Evolutionary conservation across 768 basidiomycete genomes (phyloP), one percentile per base, ranked within the genome.

Genomic region (Suillus plorans): DNA sequence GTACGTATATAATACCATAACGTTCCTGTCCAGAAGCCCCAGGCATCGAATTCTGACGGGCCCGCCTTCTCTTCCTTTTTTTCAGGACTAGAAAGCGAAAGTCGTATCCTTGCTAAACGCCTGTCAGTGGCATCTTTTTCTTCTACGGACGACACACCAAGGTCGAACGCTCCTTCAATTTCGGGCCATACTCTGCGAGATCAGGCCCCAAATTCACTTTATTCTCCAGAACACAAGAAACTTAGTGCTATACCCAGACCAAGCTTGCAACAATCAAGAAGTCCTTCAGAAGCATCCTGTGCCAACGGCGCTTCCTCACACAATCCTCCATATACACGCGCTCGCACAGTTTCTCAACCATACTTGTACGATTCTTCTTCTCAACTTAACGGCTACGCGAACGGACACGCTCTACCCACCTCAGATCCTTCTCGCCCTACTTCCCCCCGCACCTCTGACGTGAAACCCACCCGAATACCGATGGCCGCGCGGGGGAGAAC

Each of bases 61-160:
- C 14, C 9, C 12, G 4, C 5, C 52, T 60, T 34, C 59, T 49
- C 44, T 60, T 63, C 53, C 18, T 47, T 47, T 65, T 61, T 65
- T 65, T 16, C 70, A 95, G 93, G 93, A 63, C 85, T 95, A 22
- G 87, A 94, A 77, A 84, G 80, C 66, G 93, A 95, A 79, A 92
- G 91, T 70, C 84, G 88, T 44, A 86, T 86, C n/a, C 81, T 95
- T 61, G 80, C 91, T 39, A 88, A 85, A 67, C 88, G 92, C 66
- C 85, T 94, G 74, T 93, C 92, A 42, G 85, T 88, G 65, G 82
- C 89, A 34, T 92, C 91, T 61, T 80, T 90, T 44, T 79, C 84
- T 31, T 87, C 87, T 18, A 69, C 75, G 53, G 86, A 86, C 71
- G 85, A 85, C 66, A 61, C 71, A n/a, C 69, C 65, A 42, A 69